Evolutionary conservation across 2,329 filamentous ascomycete genomes (phyloP).

Genomic region (Diaporthe amygdali): DNA sequence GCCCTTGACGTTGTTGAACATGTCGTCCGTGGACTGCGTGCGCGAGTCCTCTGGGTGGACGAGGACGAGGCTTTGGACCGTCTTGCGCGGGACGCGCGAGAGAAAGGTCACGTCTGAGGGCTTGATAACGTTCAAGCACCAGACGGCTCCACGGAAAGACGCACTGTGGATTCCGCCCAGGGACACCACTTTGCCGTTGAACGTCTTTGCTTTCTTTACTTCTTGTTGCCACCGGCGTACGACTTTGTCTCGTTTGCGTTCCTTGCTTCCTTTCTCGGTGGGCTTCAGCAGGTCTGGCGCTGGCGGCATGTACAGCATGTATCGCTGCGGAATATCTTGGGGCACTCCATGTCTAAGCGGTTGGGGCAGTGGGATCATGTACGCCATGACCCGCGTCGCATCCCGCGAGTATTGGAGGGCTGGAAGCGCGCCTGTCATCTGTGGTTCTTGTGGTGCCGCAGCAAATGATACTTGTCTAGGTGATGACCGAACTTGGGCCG

Average conservation of each 20-base stretch:
- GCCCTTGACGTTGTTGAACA: background rate
- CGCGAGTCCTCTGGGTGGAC: background rate
- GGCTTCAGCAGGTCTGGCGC: slow-evolving; percentile 12
- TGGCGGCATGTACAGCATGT: slow-evolving; percentile 14
- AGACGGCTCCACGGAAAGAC: slow-evolving; percentile 8
- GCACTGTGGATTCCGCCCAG: slow-evolving; percentile 1
- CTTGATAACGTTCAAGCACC: background rate
- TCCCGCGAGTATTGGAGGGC: background rate
- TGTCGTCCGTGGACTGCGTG: background rate
- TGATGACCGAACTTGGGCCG: background rate
- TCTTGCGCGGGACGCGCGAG: slow-evolving; percentile 8
- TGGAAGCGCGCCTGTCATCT: background rate
- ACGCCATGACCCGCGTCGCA: background rate
- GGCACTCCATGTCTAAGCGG: background rate
- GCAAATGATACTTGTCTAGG: background rate
- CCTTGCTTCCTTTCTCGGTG: background rate
- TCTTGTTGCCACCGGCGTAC: slow-evolving; percentile 16
- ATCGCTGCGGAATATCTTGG: background rate
- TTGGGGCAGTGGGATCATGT: slow-evolving; percentile 11
- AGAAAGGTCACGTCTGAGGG: slow-evolving; percentile 14
- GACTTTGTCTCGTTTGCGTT: slow-evolving; percentile 15
- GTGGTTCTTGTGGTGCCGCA: background rate
- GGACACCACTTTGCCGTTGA: background rate
- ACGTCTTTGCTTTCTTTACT: slow-evolving; percentile 13
- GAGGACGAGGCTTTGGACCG: background rate